A percentile compares a stretch with the other conserved stretches of the same genome.
phyloP scores from a whole-genome alignment of 495 filamentous ascomycete genomes.

The Aspergillus diversus region DNA sequence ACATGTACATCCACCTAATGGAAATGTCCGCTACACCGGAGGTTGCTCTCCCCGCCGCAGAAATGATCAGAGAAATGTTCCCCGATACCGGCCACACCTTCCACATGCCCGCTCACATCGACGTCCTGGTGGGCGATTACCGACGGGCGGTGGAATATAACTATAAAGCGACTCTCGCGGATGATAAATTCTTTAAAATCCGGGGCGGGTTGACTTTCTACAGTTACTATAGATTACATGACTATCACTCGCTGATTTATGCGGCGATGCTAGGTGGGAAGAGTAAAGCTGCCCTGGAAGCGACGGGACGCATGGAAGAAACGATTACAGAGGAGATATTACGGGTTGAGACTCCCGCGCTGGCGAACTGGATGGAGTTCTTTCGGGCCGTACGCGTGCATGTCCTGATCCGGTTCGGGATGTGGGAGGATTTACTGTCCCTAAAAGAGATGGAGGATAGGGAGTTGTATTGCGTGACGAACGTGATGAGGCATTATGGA shows the following conservation, averaged over 20 bases:
- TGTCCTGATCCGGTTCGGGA: conserved; percentile 65
- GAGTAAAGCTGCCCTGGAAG: conserved; percentile 53
- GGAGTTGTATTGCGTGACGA: conserved; percentile 60
- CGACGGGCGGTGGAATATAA: conserved; percentile 60
- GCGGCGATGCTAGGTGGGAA: conserved; percentile 70
- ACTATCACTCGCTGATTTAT: conserved; percentile 67
- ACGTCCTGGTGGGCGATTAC: conserved; percentile 67
- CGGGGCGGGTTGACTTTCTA: conserved; percentile 62
- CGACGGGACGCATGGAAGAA: conserved; percentile 51
- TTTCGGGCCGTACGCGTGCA: conserved; percentile 64
- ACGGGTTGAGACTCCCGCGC: conserved; percentile 55
- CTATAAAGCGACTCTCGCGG: conserved; percentile 56
- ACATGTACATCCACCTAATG: conserved; percentile 70
- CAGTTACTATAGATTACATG: conserved; percentile 63
- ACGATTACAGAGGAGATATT: conserved; percentile 58
- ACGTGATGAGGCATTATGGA: conserved; percentile 62
- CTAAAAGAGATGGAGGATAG: conserved; percentile 52
- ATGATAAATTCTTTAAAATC: conserved; percentile 58
- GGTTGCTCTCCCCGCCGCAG: conserved; percentile 53
- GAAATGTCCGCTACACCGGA: conserved; percentile 69
- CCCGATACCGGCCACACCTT: conserved; percentile 66
- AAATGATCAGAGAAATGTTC: conserved; percentile 60
- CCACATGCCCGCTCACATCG: conserved; percentile 71
- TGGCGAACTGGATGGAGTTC: conserved; percentile 68
- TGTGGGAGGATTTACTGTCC: conserved; percentile 59